Evolutionary conservation across 148 eudicot genomes (phyloP), one percentile per base, ranked within the genome.

Genomic region (Rhododendron ferrugineum): DNA sequence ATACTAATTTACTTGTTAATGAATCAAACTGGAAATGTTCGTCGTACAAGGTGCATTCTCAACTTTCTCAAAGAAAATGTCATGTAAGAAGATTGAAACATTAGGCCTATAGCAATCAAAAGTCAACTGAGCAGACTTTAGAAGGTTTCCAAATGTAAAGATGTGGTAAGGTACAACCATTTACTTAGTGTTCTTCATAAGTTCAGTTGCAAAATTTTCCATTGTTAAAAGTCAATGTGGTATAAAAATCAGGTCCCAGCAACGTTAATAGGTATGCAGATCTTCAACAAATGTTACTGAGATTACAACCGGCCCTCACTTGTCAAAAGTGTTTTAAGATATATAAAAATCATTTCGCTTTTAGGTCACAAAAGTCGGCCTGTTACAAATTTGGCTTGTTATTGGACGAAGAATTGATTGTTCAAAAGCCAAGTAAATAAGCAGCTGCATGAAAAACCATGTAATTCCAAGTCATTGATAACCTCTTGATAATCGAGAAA

Each of bases 301-400:
- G 13, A 58, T 49, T 6, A 50, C 62, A 79, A 50, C 23, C 2
- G 42, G 10, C 44, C n/a, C 44, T 32, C n/a, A 30, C 26, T 50
- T 52, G 66, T 28, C 20, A 80, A 18, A 32, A 34, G 40, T 16
- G 26, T 34, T 32, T n/a, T 62, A 62, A 62, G 30, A 8, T 62
- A 23, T n/a, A 62, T 9, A 23, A 80, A 79, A 80, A 18, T 30
- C 83, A 32, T 26, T 49, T 58, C 28, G 23, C 82, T 79, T 78
- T 78, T 42, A 49, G 82, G 60, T 28, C 82, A 46, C 37, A 79
- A 47, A 79, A 79, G 40, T 54, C 68, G 4, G 82, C 62, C 62
- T 79, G 82, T 4, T 34, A 15, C 14, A 15, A 22, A 26, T 54
- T 80, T 56, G 58, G 36, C 66, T 36, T 37, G 6, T 81, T 56